A percentile compares a stretch with the other conserved stretches of the same genome.
Evolutionary conservation across 306 rosid species (phyloP).

Genomic region (Spatholobus suberectus): DNA sequence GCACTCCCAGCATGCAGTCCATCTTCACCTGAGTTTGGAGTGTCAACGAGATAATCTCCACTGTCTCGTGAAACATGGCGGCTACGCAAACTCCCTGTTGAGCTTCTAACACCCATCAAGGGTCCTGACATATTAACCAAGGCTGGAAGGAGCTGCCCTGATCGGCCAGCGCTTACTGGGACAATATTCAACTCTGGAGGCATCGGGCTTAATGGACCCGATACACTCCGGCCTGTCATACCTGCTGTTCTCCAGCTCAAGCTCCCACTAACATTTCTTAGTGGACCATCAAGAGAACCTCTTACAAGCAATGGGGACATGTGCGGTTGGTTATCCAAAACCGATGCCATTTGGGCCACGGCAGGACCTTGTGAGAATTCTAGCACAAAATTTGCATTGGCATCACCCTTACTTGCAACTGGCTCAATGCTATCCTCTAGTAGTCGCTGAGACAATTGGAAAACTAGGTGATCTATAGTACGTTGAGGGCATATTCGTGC

Average conservation of each 20-base stretch:
- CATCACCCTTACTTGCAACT: conserved; percentile 74
- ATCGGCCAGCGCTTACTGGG: conserved; percentile 88
- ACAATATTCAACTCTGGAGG: conserved; percentile 92
- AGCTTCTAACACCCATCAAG: conserved; percentile 97
- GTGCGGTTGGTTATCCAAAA: conserved; percentile 94
- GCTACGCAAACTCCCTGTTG: conserved; percentile 95
- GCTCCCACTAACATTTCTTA: conserved; percentile 97
- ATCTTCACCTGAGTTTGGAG: conserved; percentile 98
- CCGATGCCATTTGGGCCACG: conserved; percentile 84
- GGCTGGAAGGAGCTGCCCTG: conserved; percentile 95
- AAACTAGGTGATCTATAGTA: conserved; percentile 97
- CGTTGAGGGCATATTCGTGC: conserved; percentile 99
- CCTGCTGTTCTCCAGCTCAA: conserved; percentile 98
- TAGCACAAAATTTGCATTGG: conserved; percentile 77
- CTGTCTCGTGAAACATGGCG: conserved; percentile 98
- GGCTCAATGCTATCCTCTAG: conserved; percentile 94
- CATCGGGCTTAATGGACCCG: conserved; percentile 98
- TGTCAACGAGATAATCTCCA: conserved; percentile 97
- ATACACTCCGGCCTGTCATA: conserved; percentile 93
- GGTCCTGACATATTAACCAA: conserved; percentile 99
- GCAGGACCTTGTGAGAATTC: conserved; percentile 99
- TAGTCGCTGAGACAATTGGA: conserved; percentile 93
- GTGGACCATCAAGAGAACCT: conserved; percentile 98
- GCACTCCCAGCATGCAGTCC: conserved; percentile 71
- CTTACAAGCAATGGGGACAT: conserved; percentile 99